Base-by-base conservation (phyloP, 208 protist species). In the Strigomonas culicis region DNA sequence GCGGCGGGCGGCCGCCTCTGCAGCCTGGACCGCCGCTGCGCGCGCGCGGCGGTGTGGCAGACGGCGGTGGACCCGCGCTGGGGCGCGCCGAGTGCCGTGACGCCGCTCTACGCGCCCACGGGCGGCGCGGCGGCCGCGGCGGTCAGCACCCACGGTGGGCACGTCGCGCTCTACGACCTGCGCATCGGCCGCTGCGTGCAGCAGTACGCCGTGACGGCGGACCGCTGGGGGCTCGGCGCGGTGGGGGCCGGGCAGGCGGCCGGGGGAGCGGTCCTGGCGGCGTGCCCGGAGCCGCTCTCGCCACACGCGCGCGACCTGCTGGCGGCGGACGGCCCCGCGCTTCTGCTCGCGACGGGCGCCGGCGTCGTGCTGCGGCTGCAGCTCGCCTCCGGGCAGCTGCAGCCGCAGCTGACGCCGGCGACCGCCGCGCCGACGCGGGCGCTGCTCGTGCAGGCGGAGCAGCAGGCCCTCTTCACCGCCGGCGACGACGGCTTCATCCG, bases 121-220 rank as follows among this genome's bases (percentile, higher is more conserved):
- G 11, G 25, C 8, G 17, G 21, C 1, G 70, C 67, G 0, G 80
- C 78, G 32, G 87, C 73, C 0, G 70, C 72, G 7, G 82, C 67
- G 7, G 74, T 79, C 8, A 71, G 59, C 2, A 87, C 83, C 19
- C 66, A 64, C 59, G 67, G 44, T 15, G 87, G 87, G 1, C 53
- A 52, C 0, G 75, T 82, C 2, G 75, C 71, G n/a, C 66, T 93
- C 7, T 93, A 79, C 72, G 87, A 93, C 62, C 57, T 90, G 17
- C 87, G 87, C 24, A 88, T 85, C 61, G 63, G 77, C 31, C 21
- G 82, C 8, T 68, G 78, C 30, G 65, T 86, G 46, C 67, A 71
- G 31, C 25, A 73, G 4, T 75, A 80, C 55, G 19, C 3, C n/a
- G 34, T 72, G 1, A 43, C 47, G 0, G 59, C 49, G 10, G 17